Conservation (phyloP, 208 protist genomes). For the Crithidia expoeki region DNA sequence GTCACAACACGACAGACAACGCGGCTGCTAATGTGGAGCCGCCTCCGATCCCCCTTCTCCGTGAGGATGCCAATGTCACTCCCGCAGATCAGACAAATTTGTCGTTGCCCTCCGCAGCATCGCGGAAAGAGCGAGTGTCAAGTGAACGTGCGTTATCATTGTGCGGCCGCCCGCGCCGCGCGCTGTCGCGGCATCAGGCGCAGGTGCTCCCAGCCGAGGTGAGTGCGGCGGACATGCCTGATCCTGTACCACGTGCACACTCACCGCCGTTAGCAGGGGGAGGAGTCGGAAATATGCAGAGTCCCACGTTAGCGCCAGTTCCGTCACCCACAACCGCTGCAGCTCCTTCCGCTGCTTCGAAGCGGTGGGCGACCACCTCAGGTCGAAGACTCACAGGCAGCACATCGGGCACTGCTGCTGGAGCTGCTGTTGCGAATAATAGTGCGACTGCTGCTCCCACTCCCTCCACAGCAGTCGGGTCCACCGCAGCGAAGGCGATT, state of each 20-base stretch:
- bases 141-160: background rate
- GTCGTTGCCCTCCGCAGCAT: background rate
- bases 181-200: slow-evolving; percentile 9
- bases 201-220: slow-evolving; percentile 4
- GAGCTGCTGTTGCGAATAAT: background rate
- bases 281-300: background rate
- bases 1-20: no score
- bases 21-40: no score
- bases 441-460: no score
- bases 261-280: background rate
- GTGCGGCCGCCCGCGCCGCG: slow-evolving; percentile 1
- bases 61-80: no score
- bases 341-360: background rate
- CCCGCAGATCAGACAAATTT: background rate
- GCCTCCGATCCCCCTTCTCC: background rate
- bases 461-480: no score
- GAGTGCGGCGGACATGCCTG: background rate
- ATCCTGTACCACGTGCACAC: background rate
- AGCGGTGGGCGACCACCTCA: background rate
- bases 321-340: background rate
- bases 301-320: background rate
- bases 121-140: background rate
- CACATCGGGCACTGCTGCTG: background rate
- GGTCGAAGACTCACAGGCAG: background rate
- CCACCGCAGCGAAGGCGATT: background rate